Conservation (phyloP, 2,329 filamentous ascomycete species). For the Botrytis porri region DNA sequence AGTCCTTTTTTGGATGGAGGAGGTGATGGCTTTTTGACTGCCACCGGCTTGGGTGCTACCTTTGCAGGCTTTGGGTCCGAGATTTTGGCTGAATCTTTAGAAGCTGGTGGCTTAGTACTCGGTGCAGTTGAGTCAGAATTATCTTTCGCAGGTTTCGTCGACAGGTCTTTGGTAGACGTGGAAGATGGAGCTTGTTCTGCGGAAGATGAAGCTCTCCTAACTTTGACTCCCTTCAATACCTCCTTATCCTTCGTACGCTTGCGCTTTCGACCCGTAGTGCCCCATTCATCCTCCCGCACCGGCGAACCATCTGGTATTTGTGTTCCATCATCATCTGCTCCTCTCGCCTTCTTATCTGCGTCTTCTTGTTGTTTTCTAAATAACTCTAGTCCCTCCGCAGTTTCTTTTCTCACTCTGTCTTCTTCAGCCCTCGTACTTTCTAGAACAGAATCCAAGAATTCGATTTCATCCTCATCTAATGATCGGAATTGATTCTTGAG, state of each 20-base stretch:
- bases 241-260: slow-evolving; percentile 43
- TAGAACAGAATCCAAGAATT: slow-evolving; percentile 64
- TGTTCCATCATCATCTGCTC: slow-evolving; percentile 23
- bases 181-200: slow-evolving; percentile 19
- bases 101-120: neutral
- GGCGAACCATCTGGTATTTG: slow-evolving; percentile 25
- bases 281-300: slow-evolving; percentile 40
- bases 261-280: slow-evolving; percentile 40
- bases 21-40: slow-evolving; percentile 20
- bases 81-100: neutral
- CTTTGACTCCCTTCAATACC: slow-evolving; percentile 37
- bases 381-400: slow-evolving; percentile 52
- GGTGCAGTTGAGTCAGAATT: slow-evolving; percentile 8
- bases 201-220: slow-evolving; percentile 34
- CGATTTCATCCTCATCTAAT: slow-evolving; percentile 75
- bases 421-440: slow-evolving; percentile 52
- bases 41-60: neutral
- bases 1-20: slow-evolving; percentile 34
- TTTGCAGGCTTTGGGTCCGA: neutral
- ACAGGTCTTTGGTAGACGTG: slow-evolving; percentile 1
- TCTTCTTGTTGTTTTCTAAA: slow-evolving; percentile 54
- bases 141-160: slow-evolving; percentile 7
- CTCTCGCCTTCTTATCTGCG: slow-evolving; percentile 35
- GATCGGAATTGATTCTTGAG: slow-evolving; percentile 75
- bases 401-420: slow-evolving; percentile 52